Evolutionary conservation across 1,284 basidiomycete species (phyloP).

Genomic region (Sanghuangporus baumii): DNA sequence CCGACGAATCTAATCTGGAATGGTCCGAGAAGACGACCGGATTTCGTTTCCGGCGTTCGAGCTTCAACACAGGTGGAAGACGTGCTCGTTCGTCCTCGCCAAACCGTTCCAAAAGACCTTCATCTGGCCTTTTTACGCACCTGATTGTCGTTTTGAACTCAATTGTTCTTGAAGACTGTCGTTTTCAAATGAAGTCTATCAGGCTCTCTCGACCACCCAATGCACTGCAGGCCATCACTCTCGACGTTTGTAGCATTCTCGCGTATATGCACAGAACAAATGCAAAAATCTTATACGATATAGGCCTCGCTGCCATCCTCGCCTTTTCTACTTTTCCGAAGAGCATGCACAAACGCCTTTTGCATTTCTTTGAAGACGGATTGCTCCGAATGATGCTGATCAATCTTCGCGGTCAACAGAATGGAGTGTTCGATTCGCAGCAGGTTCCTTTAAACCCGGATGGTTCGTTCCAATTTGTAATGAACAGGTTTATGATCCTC

Average conservation of each 20-base stretch:
- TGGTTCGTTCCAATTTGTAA: not conserved
- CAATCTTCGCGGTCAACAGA: conserved; percentile 15
- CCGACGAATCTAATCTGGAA: conserved; percentile 2
- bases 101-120: conserved; percentile 26
- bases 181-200: conserved; percentile 49
- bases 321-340: conserved; percentile 59
- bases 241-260: conserved; percentile 61
- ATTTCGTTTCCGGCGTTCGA: conserved; percentile 41
- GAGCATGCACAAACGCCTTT: conserved; percentile 52
- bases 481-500: not conserved
- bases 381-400: conserved; percentile 44
- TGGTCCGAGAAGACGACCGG: conserved; percentile 29
- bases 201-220: conserved; percentile 59
- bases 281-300: conserved; percentile 46
- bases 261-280: conserved; percentile 46
- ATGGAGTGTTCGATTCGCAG: not conserved
- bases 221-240: conserved; percentile 52
- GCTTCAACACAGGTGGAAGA: conserved; percentile 31
- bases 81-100: conserved; percentile 50
- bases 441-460: not conserved
- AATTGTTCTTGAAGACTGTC: conserved; percentile 62
- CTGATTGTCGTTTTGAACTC: conserved; percentile 61
- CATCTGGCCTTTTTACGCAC: conserved; percentile 47
- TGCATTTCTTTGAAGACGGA: conserved; percentile 57
- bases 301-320: conserved; percentile 59